Evolutionary conservation across 768 basidiomycete species (phyloP), one percentile per base, ranked within the genome.

Genomic region (Collybiopsis luxurians): DNA sequence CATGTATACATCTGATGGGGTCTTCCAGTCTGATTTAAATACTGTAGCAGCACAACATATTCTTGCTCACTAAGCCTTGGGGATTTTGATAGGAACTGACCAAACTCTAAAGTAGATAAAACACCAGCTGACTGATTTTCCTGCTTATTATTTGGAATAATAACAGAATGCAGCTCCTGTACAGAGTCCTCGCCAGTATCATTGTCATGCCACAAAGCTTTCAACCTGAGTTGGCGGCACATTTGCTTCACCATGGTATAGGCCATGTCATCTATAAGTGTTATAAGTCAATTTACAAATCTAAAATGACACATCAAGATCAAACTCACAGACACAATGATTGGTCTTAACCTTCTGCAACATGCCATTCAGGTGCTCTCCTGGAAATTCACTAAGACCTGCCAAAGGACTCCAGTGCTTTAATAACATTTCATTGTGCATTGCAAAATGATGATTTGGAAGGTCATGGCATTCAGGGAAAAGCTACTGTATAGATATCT

Each of bases 341-440:
- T 49, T 56, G 17, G 54, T 50, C 15, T 59, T 55, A 12, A 58
- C 45, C 27, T 55, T 59, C 5, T 57, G 55, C 6, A 63, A 39
- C 9, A 27, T 19, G 2, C 62, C 62, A 53, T 61, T 63, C 27
- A 61, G 27, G 3, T 36, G 57, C 42, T 63, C 62, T 4, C 60
- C 59, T 5, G 53, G 48, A 56, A 60, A 60, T 43, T 63, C 62
- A 45, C 57, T 59, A 5, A 63, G 13, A 5, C 7, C 15, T 2
- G 60, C 17, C 7, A 56, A 4, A 2, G 62, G 60, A 1, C 62
- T 60, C 62, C 62, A 63, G 36, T 42, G 58, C 54, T 59, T 58
- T 42, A 63, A 6, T 10, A 36, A 24, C 4, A 44, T 23, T 23
- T 19, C 27, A 36, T 55, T 30, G 24, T 63, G 60, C 51, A 63